Base-by-base conservation (phyloP, 768 basidiomycete species). In the Podaxis sp. region DNA sequence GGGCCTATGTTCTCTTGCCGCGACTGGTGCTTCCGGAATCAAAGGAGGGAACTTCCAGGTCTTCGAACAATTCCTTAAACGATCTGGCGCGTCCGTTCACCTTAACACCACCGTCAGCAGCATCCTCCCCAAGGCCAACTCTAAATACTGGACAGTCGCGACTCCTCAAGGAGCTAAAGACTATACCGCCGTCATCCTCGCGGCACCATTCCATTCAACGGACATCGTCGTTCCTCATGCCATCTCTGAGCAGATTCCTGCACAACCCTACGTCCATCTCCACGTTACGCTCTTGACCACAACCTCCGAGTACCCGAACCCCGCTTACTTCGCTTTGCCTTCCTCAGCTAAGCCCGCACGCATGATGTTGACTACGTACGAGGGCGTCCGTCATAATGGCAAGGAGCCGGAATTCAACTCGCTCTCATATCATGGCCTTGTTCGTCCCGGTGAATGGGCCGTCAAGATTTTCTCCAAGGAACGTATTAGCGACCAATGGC, bases 211-310 rank as follows among this genome's bases (percentile, higher is more conserved):
- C 79, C 87, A 92, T 73, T 85, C 81, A 27, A 82, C 90, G 1
- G 76, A 74, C 13, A 89, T 93, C 65, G 68, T 70, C 4, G 72
- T 91, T 25, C 80, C 87, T 3, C 56, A 72, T 4, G 69, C 81
- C 17, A 71, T 89, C 33, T 70, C 82, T 4, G 72, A 78, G 2
- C 79, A 79, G 52, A 83, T 94, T 36, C 87, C 89, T 2, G 69
- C 78, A 40, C 89, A 91, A 66, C 86, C 88, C 22, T 97, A 96
- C 71, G 82, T 94, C 52, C 85, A 82, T 66, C 85, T 98, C 2
- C 92, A 96, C 70, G 94, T 96, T 55, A 97, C 96, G 9, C 82
- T 94, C 22, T 79, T 98, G 41, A 82, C 88, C n/a, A 98, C 96
- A 1, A 87, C 86, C 11, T 78, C 87, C 2, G 74, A 86, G 3